Conservation (phyloP, 208 protist genomes). For the Angomonas ambiguus region DNA sequence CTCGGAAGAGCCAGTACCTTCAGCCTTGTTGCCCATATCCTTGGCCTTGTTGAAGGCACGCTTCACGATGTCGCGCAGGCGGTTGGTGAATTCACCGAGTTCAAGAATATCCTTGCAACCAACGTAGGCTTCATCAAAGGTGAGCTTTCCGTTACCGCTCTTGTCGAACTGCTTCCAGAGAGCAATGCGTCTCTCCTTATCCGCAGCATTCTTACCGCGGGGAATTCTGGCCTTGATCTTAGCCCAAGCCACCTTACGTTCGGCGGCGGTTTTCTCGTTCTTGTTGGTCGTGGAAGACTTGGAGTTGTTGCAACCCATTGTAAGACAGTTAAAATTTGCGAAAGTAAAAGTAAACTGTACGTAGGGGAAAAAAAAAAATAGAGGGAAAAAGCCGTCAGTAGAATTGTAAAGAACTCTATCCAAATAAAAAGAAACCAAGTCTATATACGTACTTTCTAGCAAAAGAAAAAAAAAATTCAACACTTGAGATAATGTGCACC, state of each 20-base stretch:
- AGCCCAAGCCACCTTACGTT: constrained; percentile 48
- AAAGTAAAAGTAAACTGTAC: not conserved
- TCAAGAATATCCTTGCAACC: constrained; percentile 46
- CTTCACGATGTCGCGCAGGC: constrained; percentile 63
- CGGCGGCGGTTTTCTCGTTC: constrained; percentile 25
- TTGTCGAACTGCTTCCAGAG: constrained; percentile 73
- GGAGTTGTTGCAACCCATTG: constrained; percentile 21
- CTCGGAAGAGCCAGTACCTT: constrained; percentile 27
- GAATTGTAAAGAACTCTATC: not conserved
- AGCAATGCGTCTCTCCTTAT: constrained; percentile 41
- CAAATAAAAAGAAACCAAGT: too few relatives aligned
- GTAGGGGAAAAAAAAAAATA: not conserved
- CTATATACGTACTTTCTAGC: too few relatives aligned
- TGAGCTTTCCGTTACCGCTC: constrained; percentile 45
- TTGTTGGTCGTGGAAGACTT: constrained; percentile 17
- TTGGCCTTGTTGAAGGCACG: constrained; percentile 79
- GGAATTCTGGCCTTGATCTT: constrained; percentile 28
- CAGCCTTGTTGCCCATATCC: constrained; percentile 33
- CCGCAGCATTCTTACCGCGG: constrained; percentile 26
- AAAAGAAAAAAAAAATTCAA: too few relatives aligned
- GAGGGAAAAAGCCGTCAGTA: not conserved
- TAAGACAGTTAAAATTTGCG: not conserved
- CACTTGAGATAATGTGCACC: too few relatives aligned
- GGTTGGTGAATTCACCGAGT: constrained; percentile 59
- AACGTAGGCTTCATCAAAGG: constrained; percentile 54